phyloP scores from a whole-genome alignment of 306 rosid genomes.

The Alnus glutinosa region DNA sequence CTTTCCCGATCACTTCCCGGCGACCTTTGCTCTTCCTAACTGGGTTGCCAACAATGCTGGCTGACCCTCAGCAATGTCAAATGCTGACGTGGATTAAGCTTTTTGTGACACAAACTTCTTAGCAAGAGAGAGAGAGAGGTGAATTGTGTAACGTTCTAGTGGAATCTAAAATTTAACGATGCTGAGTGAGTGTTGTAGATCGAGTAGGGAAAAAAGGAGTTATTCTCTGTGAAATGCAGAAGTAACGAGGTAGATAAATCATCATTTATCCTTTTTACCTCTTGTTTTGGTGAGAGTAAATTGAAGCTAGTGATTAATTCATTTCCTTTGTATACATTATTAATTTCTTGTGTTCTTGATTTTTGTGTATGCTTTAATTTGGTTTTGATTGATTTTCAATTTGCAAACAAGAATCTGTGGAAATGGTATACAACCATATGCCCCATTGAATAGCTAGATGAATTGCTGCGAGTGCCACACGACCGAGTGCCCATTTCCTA shows the following conservation, averaged over 20 bases:
- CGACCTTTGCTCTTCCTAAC: slow-evolving; percentile 39
- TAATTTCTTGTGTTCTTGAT: neutral
- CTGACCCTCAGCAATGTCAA: slow-evolving; percentile 32
- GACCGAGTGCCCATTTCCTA: neutral
- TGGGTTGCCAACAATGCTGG: slow-evolving; percentile 63
- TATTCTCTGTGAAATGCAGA: neutral
- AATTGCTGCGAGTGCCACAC: too few relatives aligned
- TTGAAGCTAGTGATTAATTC: neutral
- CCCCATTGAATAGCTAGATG: too few relatives aligned
- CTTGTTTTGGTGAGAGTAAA: neutral
- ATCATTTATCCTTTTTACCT: neutral
- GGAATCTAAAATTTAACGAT: slow-evolving; percentile 21
- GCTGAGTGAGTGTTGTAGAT: slow-evolving; percentile 4
- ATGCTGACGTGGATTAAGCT: neutral
- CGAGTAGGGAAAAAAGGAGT: neutral
- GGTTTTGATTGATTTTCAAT: neutral
- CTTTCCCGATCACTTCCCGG: slow-evolving; percentile 58
- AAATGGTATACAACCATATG: neutral
- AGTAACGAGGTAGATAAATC: neutral
- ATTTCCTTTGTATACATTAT: neutral
- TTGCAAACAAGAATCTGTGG: neutral
- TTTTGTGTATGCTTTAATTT: neutral
- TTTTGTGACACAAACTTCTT: slow-evolving; percentile 9
- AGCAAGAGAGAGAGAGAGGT: slow-evolving; percentile 1
- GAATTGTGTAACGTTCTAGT: neutral